Evolutionary conservation across 2,329 filamentous ascomycete genomes (phyloP), one percentile per base, ranked within the genome.

Genomic region (Phialocephala subalpina): DNA sequence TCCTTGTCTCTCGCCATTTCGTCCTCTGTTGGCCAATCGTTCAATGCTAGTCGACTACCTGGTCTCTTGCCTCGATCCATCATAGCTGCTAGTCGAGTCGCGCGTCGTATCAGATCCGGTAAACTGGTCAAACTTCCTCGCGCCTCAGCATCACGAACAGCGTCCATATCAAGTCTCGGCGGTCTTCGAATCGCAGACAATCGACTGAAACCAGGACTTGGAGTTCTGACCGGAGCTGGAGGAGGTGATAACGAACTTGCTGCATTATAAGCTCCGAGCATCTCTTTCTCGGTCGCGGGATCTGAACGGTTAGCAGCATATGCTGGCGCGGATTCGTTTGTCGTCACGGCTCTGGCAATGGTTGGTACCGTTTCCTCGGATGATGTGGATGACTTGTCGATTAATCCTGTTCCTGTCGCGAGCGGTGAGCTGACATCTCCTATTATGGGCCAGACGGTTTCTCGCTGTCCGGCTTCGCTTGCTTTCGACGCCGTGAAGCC

Each of bases 121-220:
- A 99, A 82, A 78, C 94, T 97, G 1, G 96, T 98, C 69, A 97
- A 83, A 76, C 94, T 97, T 3, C 93, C 94, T 74, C 96, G 88
- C 1, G 91, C 87, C 78, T 97, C 93, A 18, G 92, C 92, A 60
- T 91, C 89, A 70, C 89, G 87, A 3, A 97, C 92, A 3, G 92
- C 92, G 74, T 94, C 90, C 27, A 97, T 90, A 75, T 97, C 89
- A 3, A 97, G 81, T 40, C 87, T 87, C 3, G 93, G 92, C 36
- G 95, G 94, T 58, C 86, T 80, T 70, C 84, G 81, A 63, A 89
- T 82, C 14, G 84, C 85, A 12, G 87, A 88, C 27, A 87, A 70
- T 20, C 81, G 80, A 69, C 80, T 84, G 69, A 73, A 74, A 29
- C 65, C 64, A 33, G 69, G 69, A 60, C 69, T 72, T 60, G 72